These are phyloP conservation scores for Penicillium sclerotigenum DNA, from an alignment of 2,329 filamentous ascomycete genomes.

Conservation along the genomic window DNA sequence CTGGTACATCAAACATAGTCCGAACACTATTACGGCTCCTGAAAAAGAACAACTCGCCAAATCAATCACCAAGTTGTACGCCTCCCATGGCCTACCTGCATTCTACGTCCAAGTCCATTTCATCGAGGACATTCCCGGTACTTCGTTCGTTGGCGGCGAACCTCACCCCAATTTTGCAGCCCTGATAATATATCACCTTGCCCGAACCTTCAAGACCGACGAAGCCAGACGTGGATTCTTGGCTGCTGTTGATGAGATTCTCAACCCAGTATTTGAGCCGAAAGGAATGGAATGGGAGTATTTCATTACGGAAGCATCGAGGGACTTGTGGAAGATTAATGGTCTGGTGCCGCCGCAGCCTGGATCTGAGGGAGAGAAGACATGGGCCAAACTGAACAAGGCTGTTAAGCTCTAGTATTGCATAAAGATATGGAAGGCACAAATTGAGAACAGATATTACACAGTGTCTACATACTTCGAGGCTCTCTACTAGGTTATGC, in stretches of 20 bases:
- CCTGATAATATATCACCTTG: constrained; percentile 7
- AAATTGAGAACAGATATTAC: not conserved
- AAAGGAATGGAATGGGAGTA: constrained; percentile 14
- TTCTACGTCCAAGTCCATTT: not conserved
- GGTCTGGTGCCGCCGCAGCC: constrained; percentile 1
- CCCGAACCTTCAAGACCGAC: constrained; percentile 6
- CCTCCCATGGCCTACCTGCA: not conserved
- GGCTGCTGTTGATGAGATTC: not conserved
- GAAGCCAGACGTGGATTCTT: constrained; percentile 1
- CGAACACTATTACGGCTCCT: not conserved
- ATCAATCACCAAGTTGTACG: constrained; percentile 4
- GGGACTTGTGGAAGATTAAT: constrained; percentile 13
- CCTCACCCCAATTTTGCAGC: not conserved
- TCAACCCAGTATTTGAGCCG: constrained; percentile 1
- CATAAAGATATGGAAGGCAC: not conserved
- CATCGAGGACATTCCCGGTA: not conserved
- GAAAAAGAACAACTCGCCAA: constrained; percentile 8
- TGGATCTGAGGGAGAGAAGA: constrained; percentile 3
- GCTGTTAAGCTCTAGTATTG: not conserved
- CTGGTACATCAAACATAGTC: not conserved
- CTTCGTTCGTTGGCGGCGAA: not conserved
- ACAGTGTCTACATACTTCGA: not conserved
- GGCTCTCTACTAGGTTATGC: not conserved
- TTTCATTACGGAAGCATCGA: constrained; percentile 7
- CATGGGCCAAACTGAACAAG: not conserved